Percentiles rank a stretch among this genome's conserved stretches.
These are phyloP conservation scores for Sarocladium oryzae DNA, from an alignment of 2,329 filamentous ascomycete genomes.

Conservation along the genomic window DNA sequence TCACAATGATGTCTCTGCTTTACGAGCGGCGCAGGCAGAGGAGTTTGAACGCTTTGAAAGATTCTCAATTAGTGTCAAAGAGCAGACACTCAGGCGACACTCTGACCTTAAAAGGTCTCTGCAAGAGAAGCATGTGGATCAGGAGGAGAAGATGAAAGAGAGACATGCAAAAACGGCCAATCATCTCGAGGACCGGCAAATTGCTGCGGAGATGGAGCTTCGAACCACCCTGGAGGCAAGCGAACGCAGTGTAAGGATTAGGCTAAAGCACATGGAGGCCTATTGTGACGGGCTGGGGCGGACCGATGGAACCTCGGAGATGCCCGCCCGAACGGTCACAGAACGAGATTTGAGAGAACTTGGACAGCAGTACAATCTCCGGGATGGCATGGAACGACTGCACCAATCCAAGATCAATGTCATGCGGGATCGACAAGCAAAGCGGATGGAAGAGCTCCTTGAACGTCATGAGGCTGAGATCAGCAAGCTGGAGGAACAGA, in stretches of 20 bases:
- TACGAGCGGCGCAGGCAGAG: slow-evolving; percentile 38
- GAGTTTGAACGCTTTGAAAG: slow-evolving; percentile 45
- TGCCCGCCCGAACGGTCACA: slow-evolving; percentile 49
- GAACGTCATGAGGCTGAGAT: slow-evolving; percentile 48
- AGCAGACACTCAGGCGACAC: slow-evolving; percentile 30
- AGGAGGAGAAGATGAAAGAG: slow-evolving; percentile 47
- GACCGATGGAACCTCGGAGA: slow-evolving; percentile 24
- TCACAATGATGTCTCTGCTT: slow-evolving; percentile 35
- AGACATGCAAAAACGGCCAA: slow-evolving; percentile 45
- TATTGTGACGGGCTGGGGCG: slow-evolving; percentile 52
- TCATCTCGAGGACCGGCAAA: slow-evolving; percentile 55
- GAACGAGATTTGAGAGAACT: slow-evolving; percentile 53
- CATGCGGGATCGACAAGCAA: slow-evolving; percentile 57
- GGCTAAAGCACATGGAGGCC: slow-evolving; percentile 60
- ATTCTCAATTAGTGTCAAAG: not conserved
- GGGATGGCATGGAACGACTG: slow-evolving; percentile 52
- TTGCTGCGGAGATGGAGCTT: slow-evolving; percentile 57
- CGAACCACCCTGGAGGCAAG: slow-evolving; percentile 47
- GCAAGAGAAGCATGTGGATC: slow-evolving; percentile 39
- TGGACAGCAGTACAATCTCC: slow-evolving; percentile 53
- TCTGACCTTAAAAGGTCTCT: slow-evolving; percentile 39
- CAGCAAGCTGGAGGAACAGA: slow-evolving; percentile 36
- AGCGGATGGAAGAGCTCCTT: slow-evolving; percentile 53
- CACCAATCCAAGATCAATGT: slow-evolving; percentile 58
- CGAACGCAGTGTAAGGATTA: slow-evolving; percentile 49